Evolutionary conservation across 352 stramenopile species (phyloP), one percentile per base, ranked within the genome.

Genomic region (Pythium sukuiense): DNA sequence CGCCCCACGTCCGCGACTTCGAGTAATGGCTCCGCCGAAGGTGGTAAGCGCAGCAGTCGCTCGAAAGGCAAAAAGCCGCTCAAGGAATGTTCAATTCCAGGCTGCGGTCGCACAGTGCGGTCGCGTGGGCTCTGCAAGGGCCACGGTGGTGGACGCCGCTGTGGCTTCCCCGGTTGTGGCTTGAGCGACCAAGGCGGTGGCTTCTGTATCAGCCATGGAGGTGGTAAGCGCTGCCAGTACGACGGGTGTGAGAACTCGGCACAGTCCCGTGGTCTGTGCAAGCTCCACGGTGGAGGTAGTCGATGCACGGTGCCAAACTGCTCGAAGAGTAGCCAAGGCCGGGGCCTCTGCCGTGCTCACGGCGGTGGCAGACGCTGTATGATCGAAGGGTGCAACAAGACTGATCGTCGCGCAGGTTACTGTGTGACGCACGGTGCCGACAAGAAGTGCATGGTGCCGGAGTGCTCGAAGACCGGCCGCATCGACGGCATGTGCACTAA

Each of bases 331-430:
- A 93, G 86, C 16, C 89, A 96, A 59, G 89, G 89, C 13, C 80
- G 83, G 8, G 89, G 89, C 18, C 68, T 93, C 7, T 96, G 88
- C 57, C 87, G 85, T 45, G 85, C 88, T 8, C 88, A 96, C 48
- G 88, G 89, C 48, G 89, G 89, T 33, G 89, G 89, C 0, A 74
- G 86, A 16, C 86, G 86, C 24, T 96, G 89, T 69, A 90, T 90
- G 74, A 73, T 93, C 26, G 81, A 90, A 30, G 85, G 85, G 11
- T 96, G 88, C 81, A 90, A 90, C 67, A 95, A 93, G 72, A 93
- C 85, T 1, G 85, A 91, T 56, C 78, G 85, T 8, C 83, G 85
- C 63, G 85, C 81, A 8, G 85, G 85, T 6, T 92, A 87, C 70
- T 93, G 85, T 39, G 83, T 92, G 30, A 91, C 85, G 1, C 87